Base-by-base conservation (phyloP, 164 flowering plant genomes). In the Saururus chinensis region DNA sequence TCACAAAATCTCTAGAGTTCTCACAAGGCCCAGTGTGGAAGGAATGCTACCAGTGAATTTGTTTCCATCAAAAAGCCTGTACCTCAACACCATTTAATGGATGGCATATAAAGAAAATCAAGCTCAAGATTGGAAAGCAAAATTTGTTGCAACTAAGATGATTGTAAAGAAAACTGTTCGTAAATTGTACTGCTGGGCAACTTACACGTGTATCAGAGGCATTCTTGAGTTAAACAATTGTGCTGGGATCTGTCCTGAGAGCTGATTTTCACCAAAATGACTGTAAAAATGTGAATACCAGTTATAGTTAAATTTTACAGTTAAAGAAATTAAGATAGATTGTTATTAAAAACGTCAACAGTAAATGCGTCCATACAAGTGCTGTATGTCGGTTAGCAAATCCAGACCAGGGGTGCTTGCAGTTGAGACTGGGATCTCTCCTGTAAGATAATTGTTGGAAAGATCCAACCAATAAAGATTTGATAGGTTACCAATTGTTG, bases 1-100 rank as follows among this genome's bases (percentile, higher is more conserved):
- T 89, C 80, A 92, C 98, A 89, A 86, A 81, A 84, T 92, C 84
- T 89, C 96, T 62, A 92, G 86, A 57, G 81, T 80, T 71, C 72
- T 64, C 71, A 92, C 84, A 5, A 66, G 74, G 57, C 85, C 93
- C 67, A 89, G 16, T 30, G 88, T 73, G 37, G 71, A 42, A 26
- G 98, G 98, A 53, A 92, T 82, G 0, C 19, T 62, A 30, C 96
- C 96, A 56, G 74, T 74, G 12, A 89, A 58, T 59, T 77, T 72
- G 68, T 92, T 92, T 56, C 93, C 95, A 69, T 92, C 96, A 30
- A 92, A 81, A 35, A 92, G 69, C 64, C 98, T 92, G 80, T 35
- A 45, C 2, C 2, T 41, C 8, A 8, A 41, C 12, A 41, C 45
- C 45, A 41, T 41, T 8, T 13, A 41, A 41, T 41, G 12, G 8